Evolutionary conservation across 768 basidiomycete species (phyloP), one percentile per base, ranked within the genome.

Genomic region (Tylopilus cervinicoccineus): DNA sequence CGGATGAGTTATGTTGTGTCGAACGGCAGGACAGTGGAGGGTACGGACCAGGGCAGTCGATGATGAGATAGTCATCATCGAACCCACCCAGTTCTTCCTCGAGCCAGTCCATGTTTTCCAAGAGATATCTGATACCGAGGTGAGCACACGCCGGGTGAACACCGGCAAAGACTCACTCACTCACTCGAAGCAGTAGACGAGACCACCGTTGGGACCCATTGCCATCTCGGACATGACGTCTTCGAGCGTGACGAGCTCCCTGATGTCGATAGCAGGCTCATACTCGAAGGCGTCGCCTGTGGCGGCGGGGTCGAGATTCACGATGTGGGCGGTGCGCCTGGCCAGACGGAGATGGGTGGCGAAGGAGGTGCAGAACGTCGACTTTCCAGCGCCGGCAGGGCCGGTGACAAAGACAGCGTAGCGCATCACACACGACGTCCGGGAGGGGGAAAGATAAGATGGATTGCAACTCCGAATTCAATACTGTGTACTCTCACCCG

Each of bases 181-280:
- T 85, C 79, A 98, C 96, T 99, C 96, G 69, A 99, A 99, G 73
- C 96, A 98, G 65, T 97, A 97, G 48, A 99, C 83, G 44, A 99
- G 74, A 5, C 94, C 96, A 10, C 96, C 96, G 60, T 99, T 99
- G 0, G 96, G 96, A 3, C 96, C 96, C 70, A 93, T 93, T 32
- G 83, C 86, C 55, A 96, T 77, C 70, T 99, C 96, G 22, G 75
- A 77, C 96, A 98, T 98, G 54, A 94, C 93, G 70, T 99, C 96
- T 51, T 96, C 83, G 43, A 99, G 70, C 48, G 85, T 88, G 60
- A 99, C 82, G 43, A 99, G 76, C 59, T 97, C 90, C 48, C 84
- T 81, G 68, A 99, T 98, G 71, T 99, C 95, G 53, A 99, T 88
- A 13, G 79, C 79, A 1, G 96, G 96, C 51, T 87, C 84, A 64